These are phyloP conservation scores for Phytophthora idaei DNA, from an alignment of 352 stramenopile species.

Conservation along the genomic window DNA sequence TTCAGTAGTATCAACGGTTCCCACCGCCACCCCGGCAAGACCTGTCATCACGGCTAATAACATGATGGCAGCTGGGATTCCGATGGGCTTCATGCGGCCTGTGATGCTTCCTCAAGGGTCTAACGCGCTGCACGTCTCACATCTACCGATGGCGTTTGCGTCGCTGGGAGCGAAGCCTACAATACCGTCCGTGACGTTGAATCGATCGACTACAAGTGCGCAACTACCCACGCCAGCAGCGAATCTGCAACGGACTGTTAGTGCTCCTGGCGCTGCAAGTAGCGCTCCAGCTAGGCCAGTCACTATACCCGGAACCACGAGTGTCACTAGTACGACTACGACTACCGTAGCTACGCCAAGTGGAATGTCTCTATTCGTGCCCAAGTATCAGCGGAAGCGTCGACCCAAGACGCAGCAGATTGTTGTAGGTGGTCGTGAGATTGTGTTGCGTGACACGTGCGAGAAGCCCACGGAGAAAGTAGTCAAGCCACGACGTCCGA, in stretches of 20 bases:
- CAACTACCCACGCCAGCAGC: conserved; percentile 8
- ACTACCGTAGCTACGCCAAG: conserved; percentile 9
- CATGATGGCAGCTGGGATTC: conserved; percentile 30
- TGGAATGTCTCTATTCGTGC: conserved; percentile 10
- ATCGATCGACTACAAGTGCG: conserved; percentile 17
- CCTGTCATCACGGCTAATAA: conserved; percentile 15
- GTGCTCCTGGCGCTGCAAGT: conserved; percentile 12
- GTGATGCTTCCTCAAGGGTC: conserved; percentile 24
- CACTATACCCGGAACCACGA: conserved; percentile 4
- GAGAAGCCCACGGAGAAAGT: conserved; percentile 66
- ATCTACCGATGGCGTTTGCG: conserved; percentile 35
- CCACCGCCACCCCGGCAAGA: conserved; percentile 1
- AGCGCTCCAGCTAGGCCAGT: conserved; percentile 13
- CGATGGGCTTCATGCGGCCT: conserved; percentile 38
- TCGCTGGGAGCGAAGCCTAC: conserved; percentile 30
- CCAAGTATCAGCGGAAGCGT: conserved; percentile 39
- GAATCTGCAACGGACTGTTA: conserved; percentile 13
- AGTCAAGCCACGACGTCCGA: conserved; percentile 48
- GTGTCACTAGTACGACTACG: background rate
- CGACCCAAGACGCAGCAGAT: conserved; percentile 60
- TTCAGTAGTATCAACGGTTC: background rate
- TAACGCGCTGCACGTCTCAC: conserved; percentile 27
- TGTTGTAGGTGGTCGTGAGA: conserved; percentile 47
- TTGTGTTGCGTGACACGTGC: conserved; percentile 62
- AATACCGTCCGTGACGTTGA: conserved; percentile 26